Conservation (phyloP, 768 basidiomycete species). For the Phylloporus sp. region DNA sequence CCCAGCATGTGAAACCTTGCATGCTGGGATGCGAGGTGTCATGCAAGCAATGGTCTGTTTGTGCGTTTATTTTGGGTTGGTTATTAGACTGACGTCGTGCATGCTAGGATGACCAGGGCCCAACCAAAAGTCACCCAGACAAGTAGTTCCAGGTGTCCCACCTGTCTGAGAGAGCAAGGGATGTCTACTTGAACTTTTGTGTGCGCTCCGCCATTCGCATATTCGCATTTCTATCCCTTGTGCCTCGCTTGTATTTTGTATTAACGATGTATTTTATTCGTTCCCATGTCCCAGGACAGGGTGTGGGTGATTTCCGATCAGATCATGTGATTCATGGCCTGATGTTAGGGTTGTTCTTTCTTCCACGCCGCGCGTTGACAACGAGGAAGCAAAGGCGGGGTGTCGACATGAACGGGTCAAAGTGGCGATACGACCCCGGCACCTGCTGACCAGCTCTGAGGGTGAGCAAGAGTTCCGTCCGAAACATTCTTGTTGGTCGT, state of each 20-base stretch:
- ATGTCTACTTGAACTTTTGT: background rate
- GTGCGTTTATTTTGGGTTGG: background rate
- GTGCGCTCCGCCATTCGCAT: background rate
- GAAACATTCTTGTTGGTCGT: too few relatives aligned
- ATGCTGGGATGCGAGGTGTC: conserved; percentile 32
- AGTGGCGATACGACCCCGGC: background rate
- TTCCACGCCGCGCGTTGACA: conserved; percentile 19
- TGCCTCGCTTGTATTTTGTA: conserved; percentile 11
- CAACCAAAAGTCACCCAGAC: conserved; percentile 16
- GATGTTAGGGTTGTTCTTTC: background rate
- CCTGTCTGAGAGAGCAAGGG: conserved; percentile 15
- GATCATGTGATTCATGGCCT: background rate
- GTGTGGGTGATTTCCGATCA: conserved; percentile 9
- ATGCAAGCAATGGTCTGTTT: conserved; percentile 39
- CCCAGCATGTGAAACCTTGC: conserved; percentile 33
- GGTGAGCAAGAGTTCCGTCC: conserved; percentile 1
- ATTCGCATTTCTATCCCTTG: background rate
- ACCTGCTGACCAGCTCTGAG: too few relatives aligned
- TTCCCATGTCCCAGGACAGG: background rate
- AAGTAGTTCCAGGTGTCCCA: conserved; percentile 16
- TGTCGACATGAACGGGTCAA: background rate
- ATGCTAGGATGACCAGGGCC: conserved; percentile 22
- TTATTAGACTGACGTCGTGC: conserved; percentile 13
- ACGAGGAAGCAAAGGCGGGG: conserved; percentile 15
- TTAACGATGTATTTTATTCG: conserved; percentile 19